Evolutionary conservation across 2,329 filamentous ascomycete species (phyloP).

Genomic region (Penicillium sumatraense): DNA sequence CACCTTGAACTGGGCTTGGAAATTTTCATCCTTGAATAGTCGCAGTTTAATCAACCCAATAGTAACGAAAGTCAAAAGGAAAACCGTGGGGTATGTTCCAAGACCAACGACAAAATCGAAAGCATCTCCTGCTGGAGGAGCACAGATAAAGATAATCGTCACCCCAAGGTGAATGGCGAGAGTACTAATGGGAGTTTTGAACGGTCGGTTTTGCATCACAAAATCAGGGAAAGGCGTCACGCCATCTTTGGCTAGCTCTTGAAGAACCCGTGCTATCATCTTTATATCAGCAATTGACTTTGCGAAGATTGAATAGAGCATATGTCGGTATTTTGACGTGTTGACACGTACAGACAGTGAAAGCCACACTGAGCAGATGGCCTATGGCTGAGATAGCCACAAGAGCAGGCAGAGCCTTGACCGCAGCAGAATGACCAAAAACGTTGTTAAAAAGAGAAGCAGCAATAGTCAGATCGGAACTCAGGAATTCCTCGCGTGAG

Average conservation of each 20-base stretch:
- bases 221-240: slow-evolving; percentile 27
- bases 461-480: slow-evolving; percentile 56
- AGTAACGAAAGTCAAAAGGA: slow-evolving; percentile 22
- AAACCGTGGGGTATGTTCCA: slow-evolving; percentile 22
- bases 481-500: slow-evolving; percentile 55
- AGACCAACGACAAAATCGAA: slow-evolving; percentile 29
- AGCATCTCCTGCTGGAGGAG: slow-evolving; percentile 27
- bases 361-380: slow-evolving; percentile 27
- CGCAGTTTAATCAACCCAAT: slow-evolving; percentile 24
- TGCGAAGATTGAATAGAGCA: not conserved
- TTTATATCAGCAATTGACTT: not conserved
- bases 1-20: slow-evolving; percentile 15
- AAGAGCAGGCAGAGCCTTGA: slow-evolving; percentile 23
- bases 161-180: slow-evolving; percentile 23
- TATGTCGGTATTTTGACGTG: no score
- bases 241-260: slow-evolving; percentile 31
- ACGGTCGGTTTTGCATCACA: slow-evolving; percentile 29
- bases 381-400: slow-evolving; percentile 30
- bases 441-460: slow-evolving; percentile 54
- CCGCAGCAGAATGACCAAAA: slow-evolving; percentile 42
- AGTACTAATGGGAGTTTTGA: slow-evolving; percentile 22
- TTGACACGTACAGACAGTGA: slow-evolving; percentile 22
- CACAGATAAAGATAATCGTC: slow-evolving; percentile 28
- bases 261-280: slow-evolving; percentile 24
- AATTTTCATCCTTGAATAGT: slow-evolving; percentile 9